Evolutionary conservation across 2,329 filamentous ascomycete species (phyloP).

Genomic region (Calonectria pseudoreteaudii): DNA sequence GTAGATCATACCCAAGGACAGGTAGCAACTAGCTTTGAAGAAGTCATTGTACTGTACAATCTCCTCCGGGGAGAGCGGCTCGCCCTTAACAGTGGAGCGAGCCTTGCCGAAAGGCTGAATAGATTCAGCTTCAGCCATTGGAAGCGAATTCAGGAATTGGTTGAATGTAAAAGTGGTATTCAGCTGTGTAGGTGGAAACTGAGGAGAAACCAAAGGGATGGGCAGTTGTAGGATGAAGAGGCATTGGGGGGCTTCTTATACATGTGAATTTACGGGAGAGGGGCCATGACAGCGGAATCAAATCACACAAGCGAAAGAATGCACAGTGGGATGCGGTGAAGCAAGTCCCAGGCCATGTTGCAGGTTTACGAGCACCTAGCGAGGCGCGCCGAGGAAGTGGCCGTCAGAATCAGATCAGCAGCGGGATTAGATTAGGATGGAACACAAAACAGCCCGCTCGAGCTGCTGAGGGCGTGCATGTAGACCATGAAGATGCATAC

Average conservation of each 20-base stretch:
- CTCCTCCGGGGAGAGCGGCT: slow-evolving; percentile 74
- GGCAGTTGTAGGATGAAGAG: background rate
- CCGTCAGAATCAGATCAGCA: slow-evolving; percentile 38
- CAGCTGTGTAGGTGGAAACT: slow-evolving; percentile 41
- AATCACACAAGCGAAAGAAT: slow-evolving; percentile 28
- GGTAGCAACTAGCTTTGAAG: slow-evolving; percentile 80
- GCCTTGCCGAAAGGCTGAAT: slow-evolving; percentile 75
- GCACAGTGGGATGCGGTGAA: slow-evolving; percentile 36
- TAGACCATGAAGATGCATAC: slow-evolving; percentile 28
- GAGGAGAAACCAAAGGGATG: slow-evolving; percentile 33
- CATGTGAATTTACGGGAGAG: slow-evolving; percentile 10
- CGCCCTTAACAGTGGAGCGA: slow-evolving; percentile 71
- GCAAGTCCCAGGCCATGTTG: slow-evolving; percentile 28
- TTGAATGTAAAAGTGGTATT: slow-evolving; percentile 20
- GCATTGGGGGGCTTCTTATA: slow-evolving; percentile 40
- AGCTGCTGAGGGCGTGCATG: slow-evolving; percentile 35
- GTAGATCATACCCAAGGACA: slow-evolving; percentile 85
- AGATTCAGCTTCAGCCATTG: slow-evolving; percentile 60
- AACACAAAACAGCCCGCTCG: slow-evolving; percentile 10
- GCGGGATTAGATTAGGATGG: slow-evolving; percentile 27
- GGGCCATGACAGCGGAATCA: slow-evolving; percentile 25
- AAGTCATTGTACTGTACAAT: slow-evolving; percentile 77
- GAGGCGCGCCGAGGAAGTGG: slow-evolving; percentile 25
- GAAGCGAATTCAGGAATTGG: slow-evolving; percentile 27
- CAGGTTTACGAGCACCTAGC: slow-evolving; percentile 34